These are phyloP conservation scores for Erythrobasidium hasegawianum DNA, from an alignment of 1,284 basidiomycete species.

Conservation along the genomic window DNA sequence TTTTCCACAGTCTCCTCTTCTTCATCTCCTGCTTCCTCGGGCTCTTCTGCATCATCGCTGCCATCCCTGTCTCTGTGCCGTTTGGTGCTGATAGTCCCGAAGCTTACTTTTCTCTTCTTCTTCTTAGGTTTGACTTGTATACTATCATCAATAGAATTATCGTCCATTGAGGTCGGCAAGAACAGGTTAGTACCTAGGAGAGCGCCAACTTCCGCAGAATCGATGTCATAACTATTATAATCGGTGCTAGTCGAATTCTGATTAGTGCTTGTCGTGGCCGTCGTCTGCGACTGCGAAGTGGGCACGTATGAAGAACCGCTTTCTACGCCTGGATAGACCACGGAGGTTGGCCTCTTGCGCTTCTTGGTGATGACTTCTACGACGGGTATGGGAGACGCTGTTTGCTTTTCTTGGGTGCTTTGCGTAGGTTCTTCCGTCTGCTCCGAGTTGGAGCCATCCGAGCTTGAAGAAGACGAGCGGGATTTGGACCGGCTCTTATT, in stretches of 20 bases:
- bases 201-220: background rate
- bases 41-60: background rate
- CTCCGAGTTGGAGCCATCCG: background rate
- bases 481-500: background rate
- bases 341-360: background rate
- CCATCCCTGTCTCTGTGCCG: background rate
- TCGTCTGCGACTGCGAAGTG: background rate
- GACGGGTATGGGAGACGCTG: too few relatives aligned
- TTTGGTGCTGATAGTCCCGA: background rate
- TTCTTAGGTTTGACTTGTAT: background rate
- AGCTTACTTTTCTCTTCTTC: constrained; percentile 1
- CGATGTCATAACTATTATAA: background rate
- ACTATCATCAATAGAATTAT: background rate
- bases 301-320: background rate
- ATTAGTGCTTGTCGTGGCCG: background rate
- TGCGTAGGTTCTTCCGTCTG: too few relatives aligned
- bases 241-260: background rate
- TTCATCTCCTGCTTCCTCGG: background rate
- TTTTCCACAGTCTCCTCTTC: background rate
- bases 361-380: background rate
- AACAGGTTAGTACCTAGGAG: background rate
- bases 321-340: background rate
- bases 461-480: background rate
- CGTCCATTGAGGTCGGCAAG: too few relatives aligned
- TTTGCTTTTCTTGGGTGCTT: too few relatives aligned